phyloP scores from a whole-genome alignment of 208 protist genomes.

The Balamuthia mandrillaris region DNA sequence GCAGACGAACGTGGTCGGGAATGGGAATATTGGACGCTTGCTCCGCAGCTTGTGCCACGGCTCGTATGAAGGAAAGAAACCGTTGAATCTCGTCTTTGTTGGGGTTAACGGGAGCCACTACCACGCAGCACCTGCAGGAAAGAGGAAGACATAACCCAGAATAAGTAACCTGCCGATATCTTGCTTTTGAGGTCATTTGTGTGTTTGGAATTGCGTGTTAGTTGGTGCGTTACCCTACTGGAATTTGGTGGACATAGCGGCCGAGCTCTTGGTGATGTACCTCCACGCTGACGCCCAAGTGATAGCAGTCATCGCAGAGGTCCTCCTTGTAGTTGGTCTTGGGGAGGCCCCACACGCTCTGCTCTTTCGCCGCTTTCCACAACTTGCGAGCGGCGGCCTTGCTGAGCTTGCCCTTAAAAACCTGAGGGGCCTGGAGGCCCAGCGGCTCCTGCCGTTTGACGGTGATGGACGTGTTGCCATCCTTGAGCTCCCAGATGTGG shows the following conservation, averaged over 20 bases:
- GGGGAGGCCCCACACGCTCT: not conserved
- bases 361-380: not conserved
- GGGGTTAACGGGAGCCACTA: too few species aligned
- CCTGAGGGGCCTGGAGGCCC: too few species aligned
- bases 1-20: not conserved
- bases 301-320: slow-evolving; percentile 10
- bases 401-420: not conserved
- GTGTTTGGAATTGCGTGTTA: too few species aligned
- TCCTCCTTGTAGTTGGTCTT: not conserved
- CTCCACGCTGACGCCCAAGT: slow-evolving; percentile 3
- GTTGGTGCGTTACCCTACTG: too few species aligned
- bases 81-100: too few species aligned
- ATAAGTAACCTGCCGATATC: too few species aligned
- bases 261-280: not conserved
- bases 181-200: too few species aligned
- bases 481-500: too few species aligned
- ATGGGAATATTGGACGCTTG: not conserved
- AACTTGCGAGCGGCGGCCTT: not conserved
- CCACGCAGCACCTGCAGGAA: too few species aligned
- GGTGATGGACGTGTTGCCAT: too few species aligned
- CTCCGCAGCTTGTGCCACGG: not conserved
- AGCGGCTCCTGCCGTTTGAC: too few species aligned
- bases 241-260: not conserved
- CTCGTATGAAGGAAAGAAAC: not conserved
- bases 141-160: too few species aligned